These are phyloP conservation scores for Aspergillus jensenii DNA, from an alignment of 2,329 filamentous ascomycete genomes.

Conservation along the genomic window DNA sequence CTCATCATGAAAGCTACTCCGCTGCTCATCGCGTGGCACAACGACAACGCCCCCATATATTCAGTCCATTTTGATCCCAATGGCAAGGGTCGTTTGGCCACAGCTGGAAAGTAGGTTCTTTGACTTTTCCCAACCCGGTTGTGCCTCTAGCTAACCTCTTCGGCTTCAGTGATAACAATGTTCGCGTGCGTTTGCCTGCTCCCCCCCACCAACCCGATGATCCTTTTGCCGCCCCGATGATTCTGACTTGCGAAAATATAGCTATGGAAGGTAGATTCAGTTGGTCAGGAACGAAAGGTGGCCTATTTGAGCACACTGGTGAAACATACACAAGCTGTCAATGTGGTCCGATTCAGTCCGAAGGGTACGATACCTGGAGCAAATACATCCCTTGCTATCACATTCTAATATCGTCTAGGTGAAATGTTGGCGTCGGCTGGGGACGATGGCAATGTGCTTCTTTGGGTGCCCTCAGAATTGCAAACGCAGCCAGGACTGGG, in stretches of 20 bases:
- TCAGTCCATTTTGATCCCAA: conserved; percentile 94
- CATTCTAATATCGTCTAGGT: conserved; percentile 54
- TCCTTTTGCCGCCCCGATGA: conserved; percentile 12
- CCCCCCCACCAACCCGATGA: conserved; percentile 14
- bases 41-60: conserved; percentile 95
- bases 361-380: conserved; percentile 60
- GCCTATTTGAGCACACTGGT: conserved; percentile 87
- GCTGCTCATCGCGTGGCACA: conserved; percentile 97
- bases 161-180: conserved; percentile 72
- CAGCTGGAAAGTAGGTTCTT: conserved; percentile 69
- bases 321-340: conserved; percentile 96
- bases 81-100: conserved; percentile 88
- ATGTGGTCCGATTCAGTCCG: conserved; percentile 94
- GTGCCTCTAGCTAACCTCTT: conserved; percentile 13
- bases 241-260: conserved; percentile 47
- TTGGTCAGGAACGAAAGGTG: conserved; percentile 83
- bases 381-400: background rate
- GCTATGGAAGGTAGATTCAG: conserved; percentile 87
- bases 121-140: background rate
- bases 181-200: conserved; percentile 64
- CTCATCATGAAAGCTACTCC: conserved; percentile 87
- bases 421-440: conserved; percentile 93
- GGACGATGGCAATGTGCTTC: conserved; percentile 93
- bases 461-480: conserved; percentile 88
- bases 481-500: conserved; percentile 69